Evolutionary conservation across 345 rosid genomes (phyloP).

Genomic region (Melaleuca quinquenervia): DNA sequence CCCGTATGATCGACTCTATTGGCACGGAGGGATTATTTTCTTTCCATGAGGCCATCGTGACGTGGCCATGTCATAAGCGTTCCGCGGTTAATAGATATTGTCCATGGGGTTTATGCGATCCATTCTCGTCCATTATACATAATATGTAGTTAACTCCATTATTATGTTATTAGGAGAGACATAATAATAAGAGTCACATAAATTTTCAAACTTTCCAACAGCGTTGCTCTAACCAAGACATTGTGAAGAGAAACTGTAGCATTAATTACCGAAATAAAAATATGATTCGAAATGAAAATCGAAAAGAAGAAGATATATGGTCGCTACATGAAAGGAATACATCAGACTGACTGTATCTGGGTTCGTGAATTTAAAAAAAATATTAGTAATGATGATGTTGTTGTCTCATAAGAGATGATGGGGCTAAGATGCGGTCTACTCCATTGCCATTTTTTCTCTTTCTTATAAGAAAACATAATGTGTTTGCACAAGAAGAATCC

Average conservation of each 20-base stretch:
- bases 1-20: too few species aligned
- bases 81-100: not conserved
- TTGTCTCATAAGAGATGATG: not conserved
- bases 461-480: not conserved
- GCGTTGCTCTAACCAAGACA: not conserved
- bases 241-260: not conserved
- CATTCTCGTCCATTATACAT: not conserved
- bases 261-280: not conserved
- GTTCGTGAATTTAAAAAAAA: not conserved
- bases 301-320: not conserved
- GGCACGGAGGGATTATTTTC: too few species aligned
- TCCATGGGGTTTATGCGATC: not conserved
- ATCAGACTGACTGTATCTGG: not conserved
- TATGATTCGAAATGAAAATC: not conserved
- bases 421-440: not conserved
- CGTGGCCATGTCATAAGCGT: too few species aligned
- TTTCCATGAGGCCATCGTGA: too few species aligned
- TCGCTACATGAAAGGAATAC: not conserved
- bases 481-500: not conserved
- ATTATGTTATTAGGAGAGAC: not conserved
- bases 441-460: not conserved
- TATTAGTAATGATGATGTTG: not conserved
- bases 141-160: not conserved
- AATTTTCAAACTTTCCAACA: not conserved
- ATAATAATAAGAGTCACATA: not conserved